Evolutionary conservation across 2,329 filamentous ascomycete genomes (phyloP).

Genomic region (Sordariomycetes sp.): DNA sequence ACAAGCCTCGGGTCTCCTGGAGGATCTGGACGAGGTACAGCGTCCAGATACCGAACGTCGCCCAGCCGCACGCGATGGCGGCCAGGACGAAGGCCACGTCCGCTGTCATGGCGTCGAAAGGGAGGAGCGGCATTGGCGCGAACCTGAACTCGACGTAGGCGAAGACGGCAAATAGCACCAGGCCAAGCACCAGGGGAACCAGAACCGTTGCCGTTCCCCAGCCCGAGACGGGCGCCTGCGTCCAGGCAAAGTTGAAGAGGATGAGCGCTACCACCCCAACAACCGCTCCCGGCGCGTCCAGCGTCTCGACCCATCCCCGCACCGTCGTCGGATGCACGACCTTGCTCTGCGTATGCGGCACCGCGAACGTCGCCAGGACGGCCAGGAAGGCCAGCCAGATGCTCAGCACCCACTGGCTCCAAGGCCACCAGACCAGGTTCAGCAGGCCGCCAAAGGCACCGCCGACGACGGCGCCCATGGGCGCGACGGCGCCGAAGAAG

Average conservation of each 20-base stretch:
- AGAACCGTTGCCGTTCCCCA: constrained; percentile 50
- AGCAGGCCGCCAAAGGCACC: constrained; percentile 30
- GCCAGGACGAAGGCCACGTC: constrained; percentile 45
- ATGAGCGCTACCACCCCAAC: constrained; percentile 45
- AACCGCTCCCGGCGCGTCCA: constrained; percentile 29
- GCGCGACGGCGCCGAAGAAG: constrained; percentile 35
- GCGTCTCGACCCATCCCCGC: constrained; percentile 14
- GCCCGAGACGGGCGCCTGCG: constrained; percentile 50
- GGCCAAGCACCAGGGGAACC: constrained; percentile 45
- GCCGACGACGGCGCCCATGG: constrained; percentile 33
- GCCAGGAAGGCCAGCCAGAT: constrained; percentile 23
- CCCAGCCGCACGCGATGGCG: constrained; percentile 45
- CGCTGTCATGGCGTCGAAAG: constrained; percentile 37
- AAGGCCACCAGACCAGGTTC: constrained; percentile 35
- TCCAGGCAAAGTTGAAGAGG: constrained; percentile 60
- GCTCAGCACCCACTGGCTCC: constrained; percentile 34
- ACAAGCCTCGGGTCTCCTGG: constrained; percentile 28
- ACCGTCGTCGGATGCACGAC: constrained; percentile 4
- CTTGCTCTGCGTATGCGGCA: constrained; percentile 19
- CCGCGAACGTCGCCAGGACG: constrained; percentile 17
- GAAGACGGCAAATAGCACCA: constrained; percentile 45
- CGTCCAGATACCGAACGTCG: constrained; percentile 43
- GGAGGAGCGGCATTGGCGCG: constrained; percentile 44
- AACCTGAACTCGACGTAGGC: constrained; percentile 43
- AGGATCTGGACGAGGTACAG: constrained; percentile 42